phyloP scores from a whole-genome alignment of 805 yeast genomes.

The Yarrowia sp. region DNA sequence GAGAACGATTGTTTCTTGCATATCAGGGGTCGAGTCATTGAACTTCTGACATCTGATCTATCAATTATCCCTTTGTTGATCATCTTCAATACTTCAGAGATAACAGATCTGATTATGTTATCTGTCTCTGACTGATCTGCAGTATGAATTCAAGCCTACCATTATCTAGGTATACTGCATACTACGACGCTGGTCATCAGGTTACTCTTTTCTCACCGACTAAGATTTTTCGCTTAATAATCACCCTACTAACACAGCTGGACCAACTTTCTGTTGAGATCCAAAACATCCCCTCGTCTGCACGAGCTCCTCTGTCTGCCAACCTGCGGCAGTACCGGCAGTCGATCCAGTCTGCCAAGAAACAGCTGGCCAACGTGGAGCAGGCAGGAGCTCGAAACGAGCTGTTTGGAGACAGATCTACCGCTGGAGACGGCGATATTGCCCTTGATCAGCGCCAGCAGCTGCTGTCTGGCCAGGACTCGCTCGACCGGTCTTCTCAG shows the following conservation, averaged over 20 bases:
- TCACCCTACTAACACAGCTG: slow-evolving; percentile 54
- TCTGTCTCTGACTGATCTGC: too few relatives aligned
- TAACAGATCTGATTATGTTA: too few relatives aligned
- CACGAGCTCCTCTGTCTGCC: slow-evolving; percentile 73
- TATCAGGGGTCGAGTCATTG: too few relatives aligned
- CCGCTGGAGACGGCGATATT: slow-evolving; percentile 49
- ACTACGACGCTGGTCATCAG: too few relatives aligned
- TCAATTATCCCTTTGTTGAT: too few relatives aligned
- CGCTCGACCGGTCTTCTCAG: slow-evolving; percentile 82
- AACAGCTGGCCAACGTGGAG: slow-evolving; percentile 56
- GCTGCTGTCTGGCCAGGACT: slow-evolving; percentile 74
- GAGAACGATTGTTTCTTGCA: too few relatives aligned
- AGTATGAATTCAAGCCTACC: too few relatives aligned
- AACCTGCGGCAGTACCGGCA: slow-evolving; percentile 74
- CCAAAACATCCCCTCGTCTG: slow-evolving; percentile 78
- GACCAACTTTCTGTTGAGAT: slow-evolving; percentile 91
- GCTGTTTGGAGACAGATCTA: slow-evolving; percentile 66
- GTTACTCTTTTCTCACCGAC: too few relatives aligned
- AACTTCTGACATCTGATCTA: too few relatives aligned
- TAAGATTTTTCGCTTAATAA: too few relatives aligned
- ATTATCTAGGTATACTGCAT: too few relatives aligned
- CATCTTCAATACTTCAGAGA: too few relatives aligned
- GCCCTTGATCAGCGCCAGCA: slow-evolving; percentile 79
- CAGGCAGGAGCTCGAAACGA: slow-evolving; percentile 77
- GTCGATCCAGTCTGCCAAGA: slow-evolving; percentile 65